Percentiles rank a stretch among this genome's conserved stretches.
Evolutionary conservation across 1,139 yeast genomes (phyloP).

Genomic region (Zygosaccharomyces pseudobailii): DNA sequence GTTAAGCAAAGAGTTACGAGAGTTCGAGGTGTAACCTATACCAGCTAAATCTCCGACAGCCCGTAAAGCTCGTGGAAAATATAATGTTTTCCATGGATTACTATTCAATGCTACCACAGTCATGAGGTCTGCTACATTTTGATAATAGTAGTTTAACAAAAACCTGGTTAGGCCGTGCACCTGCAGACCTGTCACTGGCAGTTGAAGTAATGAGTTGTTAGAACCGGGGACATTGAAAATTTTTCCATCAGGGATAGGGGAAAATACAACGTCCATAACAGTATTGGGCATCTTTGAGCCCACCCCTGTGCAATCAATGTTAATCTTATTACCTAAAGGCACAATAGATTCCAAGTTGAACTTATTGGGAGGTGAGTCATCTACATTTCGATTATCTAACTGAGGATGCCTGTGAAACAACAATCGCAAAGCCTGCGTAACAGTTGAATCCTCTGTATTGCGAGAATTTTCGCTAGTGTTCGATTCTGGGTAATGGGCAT

Average conservation of each 20-base stretch:
- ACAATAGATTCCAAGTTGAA: background rate
- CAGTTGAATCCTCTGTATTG: constrained; percentile 5
- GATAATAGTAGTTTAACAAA: constrained; percentile 67
- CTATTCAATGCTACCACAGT: constrained; percentile 77
- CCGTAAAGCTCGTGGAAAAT: constrained; percentile 74
- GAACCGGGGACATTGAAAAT: constrained; percentile 43
- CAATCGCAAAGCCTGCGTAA: constrained; percentile 10
- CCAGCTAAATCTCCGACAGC: constrained; percentile 76
- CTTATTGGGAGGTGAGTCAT: background rate
- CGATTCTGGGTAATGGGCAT: background rate
- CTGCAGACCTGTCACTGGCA: constrained; percentile 59
- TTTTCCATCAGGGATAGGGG: constrained; percentile 21
- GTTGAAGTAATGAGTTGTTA: constrained; percentile 42
- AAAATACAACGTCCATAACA: constrained; percentile 33
- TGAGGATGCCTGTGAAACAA: constrained; percentile 14
- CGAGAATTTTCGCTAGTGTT: background rate
- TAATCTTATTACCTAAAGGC: constrained; percentile 8
- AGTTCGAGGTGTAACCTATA: constrained; percentile 67
- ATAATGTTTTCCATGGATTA: constrained; percentile 84
- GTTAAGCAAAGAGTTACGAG: constrained; percentile 72
- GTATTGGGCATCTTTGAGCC: constrained; percentile 37
- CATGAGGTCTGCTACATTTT: constrained; percentile 81
- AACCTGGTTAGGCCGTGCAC: constrained; percentile 66
- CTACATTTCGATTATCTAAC: background rate
- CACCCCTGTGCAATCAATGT: constrained; percentile 16